Percentiles rank a stretch among this genome's conserved stretches.
Conservation (phyloP, 805 yeast genomes). For the Ogataea kodamae region DNA sequence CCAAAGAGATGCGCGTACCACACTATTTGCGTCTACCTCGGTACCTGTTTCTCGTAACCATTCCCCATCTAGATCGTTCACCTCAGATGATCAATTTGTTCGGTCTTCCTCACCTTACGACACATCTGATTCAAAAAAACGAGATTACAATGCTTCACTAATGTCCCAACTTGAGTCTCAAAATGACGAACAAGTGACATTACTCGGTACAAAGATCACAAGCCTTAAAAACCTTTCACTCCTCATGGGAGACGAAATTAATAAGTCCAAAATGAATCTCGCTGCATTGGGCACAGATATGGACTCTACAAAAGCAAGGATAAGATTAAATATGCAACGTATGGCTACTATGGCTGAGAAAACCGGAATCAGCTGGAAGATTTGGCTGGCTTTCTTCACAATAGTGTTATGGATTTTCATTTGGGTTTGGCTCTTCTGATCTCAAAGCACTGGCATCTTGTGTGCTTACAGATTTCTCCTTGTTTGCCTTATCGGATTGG, state of each 20-base stretch:
- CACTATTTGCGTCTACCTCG: conserved; percentile 23
- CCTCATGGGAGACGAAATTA: conserved; percentile 64
- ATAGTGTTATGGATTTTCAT: conserved; percentile 44
- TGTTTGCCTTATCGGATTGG: no score
- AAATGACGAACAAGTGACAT: conserved; percentile 53
- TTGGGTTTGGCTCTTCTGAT: conserved; percentile 36
- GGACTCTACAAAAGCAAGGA: conserved; percentile 35
- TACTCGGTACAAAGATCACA: conserved; percentile 51
- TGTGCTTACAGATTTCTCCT: no score
- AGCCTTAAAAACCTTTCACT: conserved; percentile 53
- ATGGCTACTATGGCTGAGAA: conserved; percentile 63
- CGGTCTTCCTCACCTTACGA: conserved; percentile 43
- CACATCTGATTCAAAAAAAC: conserved; percentile 19
- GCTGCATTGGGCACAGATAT: conserved; percentile 29
- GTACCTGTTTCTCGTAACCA: conserved; percentile 17
- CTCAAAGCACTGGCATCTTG: conserved; percentile 24
- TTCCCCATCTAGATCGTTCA: conserved; percentile 13
- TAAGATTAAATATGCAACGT: conserved; percentile 50
- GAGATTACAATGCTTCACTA: conserved; percentile 49
- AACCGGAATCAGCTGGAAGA: conserved; percentile 60
- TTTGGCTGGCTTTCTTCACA: conserved; percentile 52
- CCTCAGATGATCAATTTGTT: conserved; percentile 13
- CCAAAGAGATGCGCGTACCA: conserved; percentile 30
- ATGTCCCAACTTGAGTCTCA: conserved; percentile 64
- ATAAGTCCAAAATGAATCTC: conserved; percentile 29